Percentiles rank a stretch among this genome's conserved stretches.
phyloP scores from a whole-genome alignment of 345 rosid genomes.

The Dimocarpus longan region DNA sequence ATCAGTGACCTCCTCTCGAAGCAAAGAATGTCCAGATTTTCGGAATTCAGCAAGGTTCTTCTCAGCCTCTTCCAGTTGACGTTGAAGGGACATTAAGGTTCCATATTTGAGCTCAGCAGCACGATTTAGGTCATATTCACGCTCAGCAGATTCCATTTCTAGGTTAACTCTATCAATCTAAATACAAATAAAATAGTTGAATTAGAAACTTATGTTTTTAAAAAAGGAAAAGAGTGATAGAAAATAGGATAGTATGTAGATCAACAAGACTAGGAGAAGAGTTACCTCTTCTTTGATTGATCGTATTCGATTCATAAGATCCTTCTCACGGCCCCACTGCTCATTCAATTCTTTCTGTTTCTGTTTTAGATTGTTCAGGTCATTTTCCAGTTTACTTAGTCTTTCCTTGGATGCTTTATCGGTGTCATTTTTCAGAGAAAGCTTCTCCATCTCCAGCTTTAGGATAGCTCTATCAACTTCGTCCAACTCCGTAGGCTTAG shows the following conservation, averaged over 20 bases:
- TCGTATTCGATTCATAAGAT: constrained; percentile 68
- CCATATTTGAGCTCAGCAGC: constrained; percentile 96
- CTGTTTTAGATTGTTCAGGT: constrained; percentile 57
- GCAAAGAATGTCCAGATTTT: constrained; percentile 72
- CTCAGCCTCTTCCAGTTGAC: constrained; percentile 87
- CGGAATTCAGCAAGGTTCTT: constrained; percentile 69
- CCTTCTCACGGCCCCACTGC: constrained; percentile 78
- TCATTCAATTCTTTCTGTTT: constrained; percentile 74
- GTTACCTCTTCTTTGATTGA: constrained; percentile 90
- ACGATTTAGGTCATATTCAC: constrained; percentile 81
- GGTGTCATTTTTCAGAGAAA: constrained; percentile 78
- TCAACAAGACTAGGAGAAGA: neutral
- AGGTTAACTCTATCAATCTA: constrained; percentile 88
- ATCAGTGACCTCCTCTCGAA: constrained; percentile 89
- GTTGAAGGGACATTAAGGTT: constrained; percentile 82
- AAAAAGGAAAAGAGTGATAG: neutral
- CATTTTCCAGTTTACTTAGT: constrained; percentile 71
- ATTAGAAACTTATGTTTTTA: neutral
- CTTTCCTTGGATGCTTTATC: constrained; percentile 91
- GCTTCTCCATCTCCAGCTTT: constrained; percentile 94
- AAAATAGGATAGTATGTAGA: neutral
- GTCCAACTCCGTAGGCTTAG: constrained; percentile 92
- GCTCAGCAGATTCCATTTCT: constrained; percentile 96
- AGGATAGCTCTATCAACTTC: constrained; percentile 84
- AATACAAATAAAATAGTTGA: constrained; percentile 20